Evolutionary conservation across 108 stramenopile genomes (phyloP), one percentile per base, ranked within the genome.

Genomic region (Skeletonema costatum): DNA sequence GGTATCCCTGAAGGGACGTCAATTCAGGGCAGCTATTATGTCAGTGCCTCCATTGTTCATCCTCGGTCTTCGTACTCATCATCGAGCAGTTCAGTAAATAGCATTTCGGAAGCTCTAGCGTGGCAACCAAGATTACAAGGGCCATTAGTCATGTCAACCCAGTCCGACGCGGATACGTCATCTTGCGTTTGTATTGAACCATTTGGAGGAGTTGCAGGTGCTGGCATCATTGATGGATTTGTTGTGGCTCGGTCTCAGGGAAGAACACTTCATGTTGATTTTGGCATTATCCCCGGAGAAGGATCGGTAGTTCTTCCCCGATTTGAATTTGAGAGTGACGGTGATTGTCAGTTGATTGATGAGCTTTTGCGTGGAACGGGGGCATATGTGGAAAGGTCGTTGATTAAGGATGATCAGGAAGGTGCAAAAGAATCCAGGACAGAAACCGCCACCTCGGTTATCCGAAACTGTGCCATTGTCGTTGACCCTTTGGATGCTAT

Each of bases 401-500:
- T 29, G 68, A 77, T 87, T 44, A 88, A 42, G 56, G 60, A 71
- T 35, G 74, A 74, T 65, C 41, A 67, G 48, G 73, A 50, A 14
- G 56, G 44, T 25, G 17, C 38, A 19, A 61, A 71, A 11, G 41
- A 65, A 44, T 41, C 31, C n/a, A 13, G 32, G 39, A 21, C 12
- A 8, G 29, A 51, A 51, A 38, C n/a, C 38, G 25, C 33, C 5
- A 31, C 30, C 4, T 19, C 41, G 1, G 42, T 17, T 17, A 32
- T 33, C 13, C 46, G 72, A 50, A 42, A 53, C 38, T 78, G 86
- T 25, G 56, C 70, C 25, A 48, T 94, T 19, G 44, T 90, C 19
- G 69, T 60, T 30, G 93, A 94, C 84, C 93, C 93, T 10, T 64
- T 90, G 11, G 85, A 89, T 71, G 88, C 85, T 31, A 67, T 82